Evolutionary conservation across 2,329 filamentous ascomycete species (phyloP), one percentile per base, ranked within the genome.

Genomic region (Bipolaris zeicola): DNA sequence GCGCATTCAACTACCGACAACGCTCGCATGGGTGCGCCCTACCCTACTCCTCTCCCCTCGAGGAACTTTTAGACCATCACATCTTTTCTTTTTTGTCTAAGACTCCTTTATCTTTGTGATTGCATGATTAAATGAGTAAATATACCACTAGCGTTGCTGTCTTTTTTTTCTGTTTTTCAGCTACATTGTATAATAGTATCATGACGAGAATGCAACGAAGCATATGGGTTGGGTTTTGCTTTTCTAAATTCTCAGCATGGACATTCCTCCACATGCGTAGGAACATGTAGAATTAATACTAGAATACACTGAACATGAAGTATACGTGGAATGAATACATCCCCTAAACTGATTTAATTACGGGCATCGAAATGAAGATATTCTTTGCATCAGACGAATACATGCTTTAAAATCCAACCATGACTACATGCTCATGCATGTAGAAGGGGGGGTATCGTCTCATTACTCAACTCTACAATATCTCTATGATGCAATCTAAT

Each of bases 21-120:
- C 72, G 73, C 42, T 74, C 63, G 58, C 65, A 69, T 10, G 69
- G 67, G 5, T 60, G 61, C 52, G 55, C 28, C 28, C 10, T 31
- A 56, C 24, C 49, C 63, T 16, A 61, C 64, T 3, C 63, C 65
- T 10, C 50, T 70, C 1, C 39, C 69, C 3, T 70, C 70, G 47
- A 60, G 64, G 46, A 73, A 73, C 52, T 71, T 71, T 44, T 72
- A 72, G 59, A 36, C 34, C 6, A 28, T 6, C n/a, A 44, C 11
- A 24, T 33, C n/a, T 28, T 3, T 33, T 47, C 42, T 52, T 58
- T 46, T 38, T 52, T 60, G 39, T 57, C 24, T 57, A 47, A 34
- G 43, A 49, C 43, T 55, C 28, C 26, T 18, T 50, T 5, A 43
- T 41, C 47, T 28, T 22, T 39, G 45, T 46, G 28, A 13, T 46